Conservation (phyloP, 371 early-diverging fungal genomes). For the Apophysomyces sp. region DNA sequence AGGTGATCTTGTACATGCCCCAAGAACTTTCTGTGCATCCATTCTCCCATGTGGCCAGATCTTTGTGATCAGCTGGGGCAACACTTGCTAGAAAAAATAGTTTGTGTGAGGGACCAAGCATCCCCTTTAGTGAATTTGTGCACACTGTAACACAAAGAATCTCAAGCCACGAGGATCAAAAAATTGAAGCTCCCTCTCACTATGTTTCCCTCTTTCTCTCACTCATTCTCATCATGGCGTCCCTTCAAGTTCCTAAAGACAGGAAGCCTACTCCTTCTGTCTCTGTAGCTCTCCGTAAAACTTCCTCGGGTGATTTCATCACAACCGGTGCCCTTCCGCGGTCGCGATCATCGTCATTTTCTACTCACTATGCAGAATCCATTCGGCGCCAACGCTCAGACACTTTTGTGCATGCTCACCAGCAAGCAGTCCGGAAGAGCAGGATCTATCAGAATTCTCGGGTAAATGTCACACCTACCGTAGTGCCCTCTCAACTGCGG, state of each 20-base stretch:
- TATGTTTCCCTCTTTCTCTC: slow-evolving; percentile 3
- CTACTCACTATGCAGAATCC: slow-evolving; percentile 9
- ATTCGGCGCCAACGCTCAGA: slow-evolving; percentile 28
- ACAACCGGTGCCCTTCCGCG: not conserved
- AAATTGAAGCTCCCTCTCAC: not conserved
- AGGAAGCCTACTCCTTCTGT: slow-evolving; percentile 4
- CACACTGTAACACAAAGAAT: not conserved
- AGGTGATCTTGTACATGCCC: no score
- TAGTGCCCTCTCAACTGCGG: not conserved
- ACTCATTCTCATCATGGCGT: slow-evolving; percentile 13
- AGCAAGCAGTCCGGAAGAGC: not conserved
- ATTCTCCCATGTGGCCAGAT: no score
- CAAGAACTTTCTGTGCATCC: no score
- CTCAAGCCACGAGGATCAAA: slow-evolving; percentile 3
- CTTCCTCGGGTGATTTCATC: slow-evolving; percentile 7
- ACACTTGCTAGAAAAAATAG: not conserved
- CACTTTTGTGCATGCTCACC: slow-evolving; percentile 16
- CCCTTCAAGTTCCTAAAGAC: slow-evolving; percentile 16
- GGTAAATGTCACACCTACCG: not conserved
- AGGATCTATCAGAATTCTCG: not conserved
- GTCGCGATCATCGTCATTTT: slow-evolving; percentile 12
- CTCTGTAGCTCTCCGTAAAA: slow-evolving; percentile 8
- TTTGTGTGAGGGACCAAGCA: not conserved
- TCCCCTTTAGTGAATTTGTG: not conserved
- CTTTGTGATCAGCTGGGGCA: not conserved